A percentile compares a stretch with the other conserved stretches of the same genome.
Evolutionary conservation across 2,329 filamentous ascomycete genomes (phyloP).

Genomic region (Pestalotiopsis sp.): DNA sequence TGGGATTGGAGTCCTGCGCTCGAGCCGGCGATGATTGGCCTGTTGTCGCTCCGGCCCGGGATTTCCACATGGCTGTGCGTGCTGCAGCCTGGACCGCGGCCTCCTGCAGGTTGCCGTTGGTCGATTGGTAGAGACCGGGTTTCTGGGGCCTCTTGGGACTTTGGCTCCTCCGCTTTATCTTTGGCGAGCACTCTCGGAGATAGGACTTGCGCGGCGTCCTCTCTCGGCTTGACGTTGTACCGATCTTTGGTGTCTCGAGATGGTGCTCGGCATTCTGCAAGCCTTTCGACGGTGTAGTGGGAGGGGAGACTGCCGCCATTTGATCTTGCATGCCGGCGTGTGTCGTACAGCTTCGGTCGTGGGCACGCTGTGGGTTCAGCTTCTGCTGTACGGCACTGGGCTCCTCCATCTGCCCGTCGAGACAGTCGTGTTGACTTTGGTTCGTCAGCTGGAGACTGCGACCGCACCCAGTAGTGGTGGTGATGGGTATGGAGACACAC

Average conservation of each 20-base stretch:
- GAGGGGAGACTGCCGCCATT: constrained; percentile 26
- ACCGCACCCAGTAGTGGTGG: constrained; percentile 62
- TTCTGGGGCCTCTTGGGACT: constrained; percentile 9
- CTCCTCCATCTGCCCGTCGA: constrained; percentile 4
- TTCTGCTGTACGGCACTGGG: constrained; percentile 14
- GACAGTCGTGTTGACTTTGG: neutral
- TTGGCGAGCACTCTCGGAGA: constrained; percentile 7
- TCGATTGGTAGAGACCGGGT: constrained; percentile 15
- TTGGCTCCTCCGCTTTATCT: neutral
- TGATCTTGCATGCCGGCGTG: constrained; percentile 13
- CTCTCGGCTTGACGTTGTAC: constrained; percentile 25
- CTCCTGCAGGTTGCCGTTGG: constrained; percentile 17
- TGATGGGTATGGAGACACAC: constrained; percentile 62
- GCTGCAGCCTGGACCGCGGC: constrained; percentile 28
- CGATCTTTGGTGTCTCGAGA: constrained; percentile 27
- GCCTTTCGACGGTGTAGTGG: constrained; percentile 26
- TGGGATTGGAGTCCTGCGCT: constrained; percentile 16
- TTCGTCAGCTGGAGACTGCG: constrained; percentile 24
- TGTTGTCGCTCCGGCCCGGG: constrained; percentile 21
- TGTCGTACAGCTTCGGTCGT: constrained; percentile 16
- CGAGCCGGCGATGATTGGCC: constrained; percentile 17
- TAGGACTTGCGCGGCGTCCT: constrained; percentile 13
- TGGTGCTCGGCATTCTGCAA: constrained; percentile 27
- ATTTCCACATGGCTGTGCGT: constrained; percentile 28
- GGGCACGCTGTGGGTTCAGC: constrained; percentile 13